phyloP scores from a whole-genome alignment of 805 yeast species.

The Nakazawaea ambrosiae region DNA sequence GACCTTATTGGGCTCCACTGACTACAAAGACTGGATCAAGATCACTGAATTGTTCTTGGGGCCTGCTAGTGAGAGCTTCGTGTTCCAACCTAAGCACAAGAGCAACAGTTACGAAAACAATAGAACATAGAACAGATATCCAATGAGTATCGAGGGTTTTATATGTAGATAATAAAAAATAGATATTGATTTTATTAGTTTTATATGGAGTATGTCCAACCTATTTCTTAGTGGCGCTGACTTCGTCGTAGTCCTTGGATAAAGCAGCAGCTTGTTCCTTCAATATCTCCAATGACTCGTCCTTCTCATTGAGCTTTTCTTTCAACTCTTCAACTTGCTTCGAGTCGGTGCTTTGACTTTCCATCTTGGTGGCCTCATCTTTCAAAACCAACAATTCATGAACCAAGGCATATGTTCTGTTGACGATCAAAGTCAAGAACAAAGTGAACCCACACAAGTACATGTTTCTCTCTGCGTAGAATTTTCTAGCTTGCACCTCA shows the following conservation, averaged over 20 bases:
- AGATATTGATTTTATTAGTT: too few relatives aligned
- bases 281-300: conserved; percentile 56
- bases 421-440: conserved; percentile 78
- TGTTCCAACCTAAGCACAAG: conserved; percentile 90
- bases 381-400: conserved; percentile 62
- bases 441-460: conserved; percentile 93
- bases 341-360: conserved; percentile 18
- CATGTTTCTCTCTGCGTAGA: conserved; percentile 94
- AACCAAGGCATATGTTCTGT: conserved; percentile 77
- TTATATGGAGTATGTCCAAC: too few relatives aligned
- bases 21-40: conserved; percentile 93
- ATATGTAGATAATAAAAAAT: too few relatives aligned
- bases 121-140: too few relatives aligned
- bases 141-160: too few relatives aligned
- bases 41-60: conserved; percentile 94
- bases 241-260: conserved; percentile 50
- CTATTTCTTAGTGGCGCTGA: conserved; percentile 3
- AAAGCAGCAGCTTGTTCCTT: conserved; percentile 69
- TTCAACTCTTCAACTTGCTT: conserved; percentile 40
- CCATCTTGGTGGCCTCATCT: conserved; percentile 44
- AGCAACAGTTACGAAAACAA: conserved; percentile 62
- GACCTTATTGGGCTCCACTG: conserved; percentile 77
- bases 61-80: conserved; percentile 66
- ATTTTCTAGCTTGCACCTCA: conserved; percentile 84
- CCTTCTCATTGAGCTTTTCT: conserved; percentile 47